Base-by-base conservation (phyloP, 2,329 filamentous ascomycete species). In the Didymella segeticola region DNA sequence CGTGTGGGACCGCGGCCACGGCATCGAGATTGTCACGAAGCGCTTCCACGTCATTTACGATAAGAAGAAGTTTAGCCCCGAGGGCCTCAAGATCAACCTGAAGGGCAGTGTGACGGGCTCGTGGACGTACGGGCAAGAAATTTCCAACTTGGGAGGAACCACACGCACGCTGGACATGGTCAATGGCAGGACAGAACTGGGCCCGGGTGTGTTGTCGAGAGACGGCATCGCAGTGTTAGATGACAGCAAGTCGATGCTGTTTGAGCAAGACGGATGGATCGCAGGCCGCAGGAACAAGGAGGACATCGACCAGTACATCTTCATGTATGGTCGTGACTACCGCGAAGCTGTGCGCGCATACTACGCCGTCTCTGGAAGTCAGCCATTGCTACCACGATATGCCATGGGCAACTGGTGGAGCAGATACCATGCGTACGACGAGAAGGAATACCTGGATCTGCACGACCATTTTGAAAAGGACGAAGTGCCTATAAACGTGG, bases 331-430 rank as follows among this genome's bases (percentile, higher is more conserved):
- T 2, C 78, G 77, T 52, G 82, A 86, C 58, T 87, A 82, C 61
- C 75, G 77, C 43, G 79, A 72, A 4, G 83, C 83, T 14, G 78
- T 87, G 46, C 77, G 78, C 50, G 79, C 80, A 0, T 80, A 84
- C 29, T 86, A 85, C 63, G 74, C 77, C 1, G 68, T 87, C 11
- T 85, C 83, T 2, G 84, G 84, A 2, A 75, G 74, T 17, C 83
- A 85, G 58, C 84, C 84, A 3, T 52, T 80, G 9, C 67, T 87
- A 0, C 84, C 84, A 0, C 76, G 84, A 12, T 87, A 81, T 76
- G 78, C 82, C 0, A 72, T 88, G 30, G 85, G 85, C 0, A 88
- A 87, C 58, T 88, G 86, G 85, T 88, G 85, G 85, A 84, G 81
- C 39, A 77, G 86, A 7, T 88, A 87, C 66, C 81, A 87, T 62